Evolutionary conservation across 176 grass and related monocot genomes (phyloP).

Genomic region (Phoenix roebelenii): DNA sequence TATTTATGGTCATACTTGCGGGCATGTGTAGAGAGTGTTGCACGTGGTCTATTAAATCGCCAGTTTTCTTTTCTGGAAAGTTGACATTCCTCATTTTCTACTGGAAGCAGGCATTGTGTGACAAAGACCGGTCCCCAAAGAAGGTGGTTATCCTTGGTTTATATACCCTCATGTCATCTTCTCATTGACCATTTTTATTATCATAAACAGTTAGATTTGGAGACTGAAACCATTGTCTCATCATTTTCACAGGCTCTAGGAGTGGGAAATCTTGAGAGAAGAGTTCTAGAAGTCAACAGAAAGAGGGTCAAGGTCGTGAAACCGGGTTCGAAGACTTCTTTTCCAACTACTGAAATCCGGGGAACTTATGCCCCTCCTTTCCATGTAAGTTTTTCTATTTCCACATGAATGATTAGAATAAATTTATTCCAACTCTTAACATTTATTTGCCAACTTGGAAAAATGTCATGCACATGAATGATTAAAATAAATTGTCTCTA

Average conservation of each 20-base stretch:
- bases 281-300: constrained; percentile 73
- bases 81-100: constrained; percentile 18
- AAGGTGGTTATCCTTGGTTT: constrained; percentile 33
- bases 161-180: no score
- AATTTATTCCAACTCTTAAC: no score
- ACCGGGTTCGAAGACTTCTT: constrained; percentile 88
- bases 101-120: constrained; percentile 55
- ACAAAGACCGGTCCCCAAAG: constrained; percentile 68
- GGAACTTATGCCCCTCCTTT: constrained; percentile 84
- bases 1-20: no score
- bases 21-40: no score
- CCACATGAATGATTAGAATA: neutral
- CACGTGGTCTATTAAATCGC: neutral
- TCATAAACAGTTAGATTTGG: no score
- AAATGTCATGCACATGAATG: no score
- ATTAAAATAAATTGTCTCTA: no score
- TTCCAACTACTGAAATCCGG: constrained; percentile 61
- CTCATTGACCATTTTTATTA: no score
- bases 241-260: constrained; percentile 51
- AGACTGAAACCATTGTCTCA: neutral
- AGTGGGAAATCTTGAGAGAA: constrained; percentile 73
- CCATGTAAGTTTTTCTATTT: constrained; percentile 44
- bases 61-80: neutral
- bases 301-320: constrained; percentile 95
- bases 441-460: no score